Conservation (phyloP, 495 filamentous ascomycete species). For the Penicillium lividum region DNA sequence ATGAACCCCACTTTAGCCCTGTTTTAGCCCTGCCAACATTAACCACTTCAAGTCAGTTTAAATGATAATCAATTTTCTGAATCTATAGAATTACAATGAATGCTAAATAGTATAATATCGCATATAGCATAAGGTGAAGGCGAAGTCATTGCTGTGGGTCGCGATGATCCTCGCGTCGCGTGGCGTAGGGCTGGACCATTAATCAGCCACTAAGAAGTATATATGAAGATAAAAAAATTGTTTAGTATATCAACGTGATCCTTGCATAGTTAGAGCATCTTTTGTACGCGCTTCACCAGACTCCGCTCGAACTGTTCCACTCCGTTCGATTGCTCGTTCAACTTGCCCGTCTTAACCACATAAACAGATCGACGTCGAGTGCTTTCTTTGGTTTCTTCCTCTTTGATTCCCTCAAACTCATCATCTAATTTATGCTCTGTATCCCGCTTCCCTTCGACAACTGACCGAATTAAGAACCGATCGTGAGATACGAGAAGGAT, state of each 20-base stretch:
- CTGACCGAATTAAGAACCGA: conserved; percentile 68
- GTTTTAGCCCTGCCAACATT: not conserved
- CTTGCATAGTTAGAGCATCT: conserved; percentile 26
- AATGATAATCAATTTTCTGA: not conserved
- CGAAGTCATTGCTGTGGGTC: not conserved
- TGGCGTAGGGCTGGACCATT: conserved; percentile 7
- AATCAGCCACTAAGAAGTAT: not conserved
- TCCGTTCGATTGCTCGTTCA: conserved; percentile 57
- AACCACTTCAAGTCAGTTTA: not conserved
- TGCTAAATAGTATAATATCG: not conserved
- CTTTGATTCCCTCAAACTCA: conserved; percentile 52
- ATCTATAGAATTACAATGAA: not conserved
- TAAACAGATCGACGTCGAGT: conserved; percentile 58
- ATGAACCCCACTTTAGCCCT: conserved; percentile 3
- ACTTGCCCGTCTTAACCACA: conserved; percentile 55
- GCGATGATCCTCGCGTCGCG: not conserved
- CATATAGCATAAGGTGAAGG: not conserved
- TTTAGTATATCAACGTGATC: not conserved
- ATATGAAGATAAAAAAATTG: not conserved
- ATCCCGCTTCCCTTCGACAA: conserved; percentile 63
- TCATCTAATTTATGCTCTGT: conserved; percentile 43
- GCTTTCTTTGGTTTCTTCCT: conserved; percentile 48
- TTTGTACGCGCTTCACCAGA: conserved; percentile 58
- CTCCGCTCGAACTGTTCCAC: conserved; percentile 65
- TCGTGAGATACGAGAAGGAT: conserved; percentile 76